Percentiles rank a stretch among this genome's conserved stretches.
These are phyloP conservation scores for Fusarium brevicatenulatum DNA, from an alignment of 2,329 filamentous ascomycete species.

Conservation along the genomic window DNA sequence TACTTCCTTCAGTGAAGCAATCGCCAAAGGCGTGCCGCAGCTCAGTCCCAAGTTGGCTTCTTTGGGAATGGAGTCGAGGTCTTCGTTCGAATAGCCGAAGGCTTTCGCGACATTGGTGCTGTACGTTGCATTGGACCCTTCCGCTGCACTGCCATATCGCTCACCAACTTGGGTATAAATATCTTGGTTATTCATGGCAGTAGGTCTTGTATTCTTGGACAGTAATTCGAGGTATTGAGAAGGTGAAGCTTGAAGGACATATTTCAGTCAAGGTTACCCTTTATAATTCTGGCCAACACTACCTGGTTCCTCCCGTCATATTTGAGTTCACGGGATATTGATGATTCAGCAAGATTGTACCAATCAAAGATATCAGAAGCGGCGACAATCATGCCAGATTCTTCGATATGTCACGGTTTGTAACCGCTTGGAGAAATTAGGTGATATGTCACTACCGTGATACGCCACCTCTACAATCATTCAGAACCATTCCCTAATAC, in stretches of 20 bases:
- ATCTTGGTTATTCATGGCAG: neutral
- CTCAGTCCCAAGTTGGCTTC: conserved; percentile 2
- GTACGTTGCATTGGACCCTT: neutral
- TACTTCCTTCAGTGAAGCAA: neutral
- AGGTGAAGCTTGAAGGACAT: neutral
- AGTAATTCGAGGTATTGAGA: too few relatives aligned
- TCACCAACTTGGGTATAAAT: neutral
- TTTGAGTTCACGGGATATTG: too few relatives aligned
- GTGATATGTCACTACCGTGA: neutral
- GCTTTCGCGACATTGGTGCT: conserved; percentile 2
- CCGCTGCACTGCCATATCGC: neutral
- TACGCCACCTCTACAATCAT: neutral
- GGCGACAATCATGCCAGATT: neutral
- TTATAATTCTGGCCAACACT: too few relatives aligned
- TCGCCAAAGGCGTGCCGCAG: neutral
- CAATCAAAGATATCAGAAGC: neutral
- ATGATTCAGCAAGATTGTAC: neutral
- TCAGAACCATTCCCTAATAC: neutral
- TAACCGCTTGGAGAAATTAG: neutral
- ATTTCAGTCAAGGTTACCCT: too few relatives aligned
- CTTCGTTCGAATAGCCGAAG: conserved; percentile 7
- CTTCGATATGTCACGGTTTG: neutral
- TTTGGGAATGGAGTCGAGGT: neutral
- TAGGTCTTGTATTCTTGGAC: too few relatives aligned
- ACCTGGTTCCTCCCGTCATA: too few relatives aligned